Percentiles rank a stretch among this genome's conserved stretches.
Conservation (phyloP, 805 yeast genomes). For the Lachancea cidri region DNA sequence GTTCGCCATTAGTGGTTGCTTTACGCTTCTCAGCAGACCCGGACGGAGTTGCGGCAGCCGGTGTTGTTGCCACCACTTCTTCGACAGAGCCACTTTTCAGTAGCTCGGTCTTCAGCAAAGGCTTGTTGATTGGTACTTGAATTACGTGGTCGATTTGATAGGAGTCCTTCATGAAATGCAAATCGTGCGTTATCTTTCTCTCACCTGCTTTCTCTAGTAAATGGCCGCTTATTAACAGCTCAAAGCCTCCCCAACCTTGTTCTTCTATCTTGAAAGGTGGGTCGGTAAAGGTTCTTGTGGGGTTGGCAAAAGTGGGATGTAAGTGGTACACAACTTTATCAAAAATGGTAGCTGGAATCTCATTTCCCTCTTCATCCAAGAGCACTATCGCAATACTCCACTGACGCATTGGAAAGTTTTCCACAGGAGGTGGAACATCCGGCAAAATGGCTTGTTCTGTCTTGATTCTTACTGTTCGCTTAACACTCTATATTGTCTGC, state of each 20-base stretch:
- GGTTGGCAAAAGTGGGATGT: conserved; percentile 93
- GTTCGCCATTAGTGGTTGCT: conserved; percentile 25
- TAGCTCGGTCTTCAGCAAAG: conserved; percentile 63
- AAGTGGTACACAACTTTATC: conserved; percentile 90
- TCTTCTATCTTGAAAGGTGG: conserved; percentile 86
- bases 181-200: conserved; percentile 78
- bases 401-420: conserved; percentile 88
- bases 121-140: conserved; percentile 70
- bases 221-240: conserved; percentile 72
- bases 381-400: conserved; percentile 80
- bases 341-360: conserved; percentile 78
- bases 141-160: conserved; percentile 76
- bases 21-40: conserved; percentile 27
- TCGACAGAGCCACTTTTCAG: conserved; percentile 83
- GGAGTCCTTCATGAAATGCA: conserved; percentile 73
- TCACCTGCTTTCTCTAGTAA: conserved; percentile 86
- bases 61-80: conserved; percentile 26
- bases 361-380: conserved; percentile 75
- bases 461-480: conserved; percentile 82
- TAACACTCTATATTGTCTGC: conserved; percentile 40
- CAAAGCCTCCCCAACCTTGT: conserved; percentile 98
- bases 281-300: conserved; percentile 72
- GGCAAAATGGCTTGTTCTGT: conserved; percentile 79
- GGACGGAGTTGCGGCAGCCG: conserved; percentile 18
- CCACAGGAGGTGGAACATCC: conserved; percentile 80